Base-by-base conservation (phyloP, 2,329 filamentous ascomycete species). In the Xylaria polymorpha region DNA sequence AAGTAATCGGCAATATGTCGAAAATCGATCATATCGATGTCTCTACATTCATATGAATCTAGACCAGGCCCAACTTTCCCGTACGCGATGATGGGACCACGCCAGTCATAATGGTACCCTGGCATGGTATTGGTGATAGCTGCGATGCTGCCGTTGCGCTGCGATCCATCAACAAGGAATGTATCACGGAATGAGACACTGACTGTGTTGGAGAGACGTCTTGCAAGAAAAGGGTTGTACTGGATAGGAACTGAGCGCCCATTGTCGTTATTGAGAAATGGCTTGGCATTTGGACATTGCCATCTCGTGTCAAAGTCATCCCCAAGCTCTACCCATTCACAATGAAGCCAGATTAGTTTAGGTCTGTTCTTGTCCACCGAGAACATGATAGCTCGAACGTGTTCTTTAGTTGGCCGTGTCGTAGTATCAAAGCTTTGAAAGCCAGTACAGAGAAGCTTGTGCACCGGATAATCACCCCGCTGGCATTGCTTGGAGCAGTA, bases 1-100 rank as follows among this genome's bases (percentile, higher is more conserved):
- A 74, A 46, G 25, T 55, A 58, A 22, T 74, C 70, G 2, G 65
- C 22, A 6, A 73, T 22, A 56, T 75, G 70, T 7, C 73, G 71
- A 22, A 75, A 73, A 53, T 75, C 72, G 9, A 65, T 65, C 71
- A 75, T 64, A 37, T 70, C 64, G 14, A 74, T 55, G 56, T 75
- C 73, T 51, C 62, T 70, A 37, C 43, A 71, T 20, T 22, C 7
- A 0, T 12, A 8, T 39, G 56, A 39, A 25, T 67, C 61, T 2
- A 41, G 3, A 3, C 29, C 41, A 5, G 25, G 5, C 3, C 64
- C 59, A 12, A 20, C 29, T 10, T n/a, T 51, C 1, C 37, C 64
- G 14, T 67, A 64, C n/a, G 46, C 67, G 48, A 73, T 37, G 20
- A 74, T 22, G n/a, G 67, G 68, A 35, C 72, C 73, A 3, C 68